A percentile compares a stretch with the other conserved stretches of the same genome.
phyloP scores from a whole-genome alignment of 345 rosid species.

The Salix purpurea region DNA sequence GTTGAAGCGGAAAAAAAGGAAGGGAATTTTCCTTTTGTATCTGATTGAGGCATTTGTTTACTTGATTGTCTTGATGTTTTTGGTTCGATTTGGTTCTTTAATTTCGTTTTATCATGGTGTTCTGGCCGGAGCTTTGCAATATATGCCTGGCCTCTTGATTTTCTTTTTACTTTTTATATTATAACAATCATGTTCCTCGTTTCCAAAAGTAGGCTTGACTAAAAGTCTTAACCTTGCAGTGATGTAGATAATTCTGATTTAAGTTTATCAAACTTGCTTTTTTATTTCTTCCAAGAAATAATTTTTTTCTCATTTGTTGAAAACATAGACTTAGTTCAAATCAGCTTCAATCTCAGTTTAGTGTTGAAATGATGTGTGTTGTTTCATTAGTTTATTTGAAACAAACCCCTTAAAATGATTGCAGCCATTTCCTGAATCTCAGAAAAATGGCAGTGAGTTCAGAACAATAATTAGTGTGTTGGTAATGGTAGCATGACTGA shows the following conservation, averaged over 20 bases:
- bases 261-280: neutral
- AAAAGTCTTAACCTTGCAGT: neutral
- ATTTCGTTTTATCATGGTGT: neutral
- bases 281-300: neutral
- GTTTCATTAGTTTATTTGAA: neutral
- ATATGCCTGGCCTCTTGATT: neutral
- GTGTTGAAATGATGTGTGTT: neutral
- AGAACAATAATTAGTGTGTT: neutral
- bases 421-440: neutral
- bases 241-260: neutral
- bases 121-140: neutral
- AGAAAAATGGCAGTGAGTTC: neutral
- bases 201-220: neutral
- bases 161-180: neutral
- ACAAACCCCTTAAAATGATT: neutral
- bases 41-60: neutral
- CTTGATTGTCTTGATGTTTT: neutral
- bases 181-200: neutral
- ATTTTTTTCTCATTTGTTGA: neutral
- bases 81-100: slow-evolving; percentile 3
- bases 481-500: neutral
- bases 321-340: neutral
- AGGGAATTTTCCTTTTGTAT: neutral
- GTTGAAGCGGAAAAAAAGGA: neutral
- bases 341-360: neutral